phyloP scores from a whole-genome alignment of 2,329 filamentous ascomycete genomes.

The Orbilia ellipsospora region DNA sequence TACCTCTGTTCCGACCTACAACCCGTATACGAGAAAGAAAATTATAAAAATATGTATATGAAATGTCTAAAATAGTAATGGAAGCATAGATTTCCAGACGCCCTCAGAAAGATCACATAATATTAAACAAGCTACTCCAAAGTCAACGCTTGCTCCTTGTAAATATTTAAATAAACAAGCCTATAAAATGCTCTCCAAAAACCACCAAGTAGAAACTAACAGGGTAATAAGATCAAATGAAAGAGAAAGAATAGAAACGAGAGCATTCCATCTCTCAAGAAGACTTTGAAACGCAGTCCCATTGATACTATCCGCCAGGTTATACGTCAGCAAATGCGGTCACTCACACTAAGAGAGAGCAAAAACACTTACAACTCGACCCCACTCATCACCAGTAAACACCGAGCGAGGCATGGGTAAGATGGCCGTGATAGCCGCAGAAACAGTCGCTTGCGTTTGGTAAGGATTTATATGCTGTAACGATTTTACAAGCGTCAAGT shows the following conservation, averaged over 20 bases:
- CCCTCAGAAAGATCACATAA: too few relatives aligned
- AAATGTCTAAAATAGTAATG: too few relatives aligned
- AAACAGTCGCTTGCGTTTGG: constrained; percentile 70
- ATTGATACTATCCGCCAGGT: constrained; percentile 68
- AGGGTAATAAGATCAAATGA: not conserved
- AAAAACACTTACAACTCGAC: constrained; percentile 77
- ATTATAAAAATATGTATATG: too few relatives aligned
- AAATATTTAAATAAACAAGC: too few relatives aligned
- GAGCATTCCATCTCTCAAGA: constrained; percentile 14
- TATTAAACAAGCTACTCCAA: too few relatives aligned
- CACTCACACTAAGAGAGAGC: constrained; percentile 5
- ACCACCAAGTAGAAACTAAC: not conserved
- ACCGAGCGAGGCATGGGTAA: constrained; percentile 82
- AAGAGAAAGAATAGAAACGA: constrained; percentile 5
- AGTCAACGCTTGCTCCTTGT: too few relatives aligned
- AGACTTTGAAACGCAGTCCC: constrained; percentile 63
- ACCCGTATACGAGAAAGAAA: too few relatives aligned
- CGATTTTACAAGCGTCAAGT: constrained; percentile 79
- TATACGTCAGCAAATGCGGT: constrained; percentile 20
- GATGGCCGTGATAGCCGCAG: constrained; percentile 83
- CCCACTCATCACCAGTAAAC: constrained; percentile 94
- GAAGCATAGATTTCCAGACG: too few relatives aligned
- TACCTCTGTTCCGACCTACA: too few relatives aligned
- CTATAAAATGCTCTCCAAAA: too few relatives aligned
- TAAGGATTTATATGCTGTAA: constrained; percentile 80